These are phyloP conservation scores for Sicyos edulis DNA, from an alignment of 306 rosid species.

Conservation along the genomic window DNA sequence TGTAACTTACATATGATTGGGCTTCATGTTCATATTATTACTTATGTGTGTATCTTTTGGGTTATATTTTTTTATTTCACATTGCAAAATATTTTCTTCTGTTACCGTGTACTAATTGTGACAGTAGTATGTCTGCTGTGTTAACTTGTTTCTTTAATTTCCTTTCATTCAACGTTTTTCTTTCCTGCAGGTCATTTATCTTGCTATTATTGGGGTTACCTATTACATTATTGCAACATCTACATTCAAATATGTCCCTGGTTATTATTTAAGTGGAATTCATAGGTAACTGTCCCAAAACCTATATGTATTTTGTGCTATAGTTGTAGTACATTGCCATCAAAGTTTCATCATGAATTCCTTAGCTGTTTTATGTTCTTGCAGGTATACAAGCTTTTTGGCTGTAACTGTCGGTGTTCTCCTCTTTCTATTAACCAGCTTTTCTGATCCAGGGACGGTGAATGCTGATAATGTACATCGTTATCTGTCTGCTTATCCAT, in stretches of 20 bases:
- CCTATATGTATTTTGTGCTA: neutral
- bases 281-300: conserved; percentile 51
- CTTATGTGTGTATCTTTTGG: neutral
- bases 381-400: conserved; percentile 69
- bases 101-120: neutral
- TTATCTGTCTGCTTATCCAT: conserved; percentile 75
- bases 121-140: neutral
- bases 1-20: neutral
- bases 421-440: conserved; percentile 87
- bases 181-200: conserved; percentile 53
- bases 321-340: neutral
- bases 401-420: conserved; percentile 71
- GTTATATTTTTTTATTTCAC: neutral
- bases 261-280: conserved; percentile 65
- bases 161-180: conserved; percentile 12
- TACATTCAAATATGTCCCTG: conserved; percentile 70
- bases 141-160: conserved; percentile 3
- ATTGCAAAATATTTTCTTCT: neutral
- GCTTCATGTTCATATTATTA: neutral
- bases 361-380: conserved; percentile 24
- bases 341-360: conserved; percentile 26
- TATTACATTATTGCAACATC: conserved; percentile 53
- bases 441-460: conserved; percentile 79
- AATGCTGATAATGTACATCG: conserved; percentile 64
- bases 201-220: conserved; percentile 51